Percentiles rank a stretch among this genome's conserved stretches.
Conservation (phyloP, 2,329 filamentous ascomycete species). For the Fusarium scirpi region DNA sequence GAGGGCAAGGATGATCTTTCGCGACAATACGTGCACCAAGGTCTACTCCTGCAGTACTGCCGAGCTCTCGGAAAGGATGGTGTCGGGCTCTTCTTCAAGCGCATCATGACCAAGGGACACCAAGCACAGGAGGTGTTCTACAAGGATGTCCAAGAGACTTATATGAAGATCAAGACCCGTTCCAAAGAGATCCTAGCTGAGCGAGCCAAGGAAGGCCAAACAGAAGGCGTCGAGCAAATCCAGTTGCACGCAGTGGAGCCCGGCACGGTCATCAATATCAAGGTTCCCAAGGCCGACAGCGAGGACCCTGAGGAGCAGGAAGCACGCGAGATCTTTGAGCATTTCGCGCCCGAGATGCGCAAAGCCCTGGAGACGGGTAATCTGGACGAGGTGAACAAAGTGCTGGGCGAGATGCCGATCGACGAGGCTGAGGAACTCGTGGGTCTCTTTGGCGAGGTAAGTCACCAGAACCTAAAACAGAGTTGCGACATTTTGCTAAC, state of each 20-base stretch:
- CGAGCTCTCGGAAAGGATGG: conserved; percentile 88
- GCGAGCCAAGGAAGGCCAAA: conserved; percentile 62
- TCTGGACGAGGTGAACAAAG: conserved; percentile 69
- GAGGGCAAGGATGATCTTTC: conserved; percentile 81
- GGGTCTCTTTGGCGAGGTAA: conserved; percentile 78
- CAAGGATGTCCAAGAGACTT: conserved; percentile 92
- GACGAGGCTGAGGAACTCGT: conserved; percentile 89
- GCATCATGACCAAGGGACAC: conserved; percentile 89
- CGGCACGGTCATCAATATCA: conserved; percentile 90
- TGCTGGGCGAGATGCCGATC: conserved; percentile 88
- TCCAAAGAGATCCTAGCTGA: conserved; percentile 76
- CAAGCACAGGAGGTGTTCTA: conserved; percentile 91
- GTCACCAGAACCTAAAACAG: conserved; percentile 37
- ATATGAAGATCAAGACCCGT: conserved; percentile 81
- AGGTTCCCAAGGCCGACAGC: conserved; percentile 76
- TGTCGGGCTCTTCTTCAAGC: conserved; percentile 93
- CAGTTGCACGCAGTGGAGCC: conserved; percentile 97
- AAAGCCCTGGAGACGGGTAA: conserved; percentile 88
- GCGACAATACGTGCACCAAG: conserved; percentile 92
- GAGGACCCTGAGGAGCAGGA: conserved; percentile 73
- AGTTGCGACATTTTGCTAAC: conserved; percentile 35
- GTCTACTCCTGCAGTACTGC: conserved; percentile 93
- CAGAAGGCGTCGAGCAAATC: conserved; percentile 90
- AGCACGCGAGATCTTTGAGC: conserved; percentile 82
- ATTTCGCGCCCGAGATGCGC: conserved; percentile 84